Evolutionary conservation across 805 yeast genomes (phyloP).

Genomic region (Lipomyces yamadae): DNA sequence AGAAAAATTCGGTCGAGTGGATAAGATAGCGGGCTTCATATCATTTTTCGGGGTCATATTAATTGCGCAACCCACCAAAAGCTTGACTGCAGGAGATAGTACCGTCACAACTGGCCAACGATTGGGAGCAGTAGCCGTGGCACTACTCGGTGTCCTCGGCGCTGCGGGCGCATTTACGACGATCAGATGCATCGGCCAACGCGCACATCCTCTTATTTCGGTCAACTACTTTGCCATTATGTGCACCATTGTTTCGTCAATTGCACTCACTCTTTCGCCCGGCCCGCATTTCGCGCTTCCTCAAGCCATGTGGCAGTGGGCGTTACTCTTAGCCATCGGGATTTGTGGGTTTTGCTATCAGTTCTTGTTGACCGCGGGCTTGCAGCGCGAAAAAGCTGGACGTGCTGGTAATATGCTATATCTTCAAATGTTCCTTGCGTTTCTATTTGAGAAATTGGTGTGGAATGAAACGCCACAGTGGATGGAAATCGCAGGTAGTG

Average conservation of each 20-base stretch:
- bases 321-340: constrained; percentile 64
- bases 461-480: constrained; percentile 76
- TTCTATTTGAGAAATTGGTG: constrained; percentile 70
- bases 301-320: constrained; percentile 67
- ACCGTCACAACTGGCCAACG: constrained; percentile 60
- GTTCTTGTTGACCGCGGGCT: constrained; percentile 75
- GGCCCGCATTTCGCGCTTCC: constrained; percentile 66
- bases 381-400: constrained; percentile 80
- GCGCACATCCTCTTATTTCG: constrained; percentile 78
- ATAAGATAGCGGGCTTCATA: constrained; percentile 68
- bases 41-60: constrained; percentile 78
- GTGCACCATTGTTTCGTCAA: constrained; percentile 59
- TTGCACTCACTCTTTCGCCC: constrained; percentile 61
- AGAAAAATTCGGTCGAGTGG: constrained; percentile 68
- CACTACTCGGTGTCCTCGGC: constrained; percentile 69
- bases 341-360: constrained; percentile 83
- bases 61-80: constrained; percentile 70
- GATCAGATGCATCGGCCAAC: constrained; percentile 73
- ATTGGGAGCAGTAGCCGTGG: constrained; percentile 65
- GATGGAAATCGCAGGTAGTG: constrained; percentile 70
- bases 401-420: constrained; percentile 76
- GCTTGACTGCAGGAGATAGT: constrained; percentile 35
- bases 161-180: constrained; percentile 71
- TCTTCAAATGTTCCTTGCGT: constrained; percentile 76
- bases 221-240: constrained; percentile 76